phyloP scores from a whole-genome alignment of 257 asterid species.

The Rehmannia glutinosa region DNA sequence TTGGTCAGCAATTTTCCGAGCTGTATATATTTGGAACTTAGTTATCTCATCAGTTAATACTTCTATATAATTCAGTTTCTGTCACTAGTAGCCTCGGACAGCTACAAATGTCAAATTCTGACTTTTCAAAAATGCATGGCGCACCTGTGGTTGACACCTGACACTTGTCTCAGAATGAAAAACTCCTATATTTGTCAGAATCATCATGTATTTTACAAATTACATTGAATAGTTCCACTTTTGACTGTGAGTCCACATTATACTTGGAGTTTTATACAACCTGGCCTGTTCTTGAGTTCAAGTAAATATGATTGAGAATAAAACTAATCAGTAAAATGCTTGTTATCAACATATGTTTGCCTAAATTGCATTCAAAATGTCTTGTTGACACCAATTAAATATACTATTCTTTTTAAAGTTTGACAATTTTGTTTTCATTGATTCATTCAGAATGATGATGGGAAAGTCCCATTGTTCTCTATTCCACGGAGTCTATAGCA shows the following conservation, averaged over 20 bases:
- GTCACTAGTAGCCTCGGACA: not conserved
- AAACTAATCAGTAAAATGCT: not conserved
- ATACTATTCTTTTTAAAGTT: conserved; percentile 8
- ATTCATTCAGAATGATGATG: conserved; percentile 62
- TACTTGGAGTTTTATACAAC: not conserved
- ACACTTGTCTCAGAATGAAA: not conserved
- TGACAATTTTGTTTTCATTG: conserved; percentile 35
- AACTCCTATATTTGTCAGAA: not conserved
- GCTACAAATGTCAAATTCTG: not conserved
- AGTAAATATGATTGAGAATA: not conserved
- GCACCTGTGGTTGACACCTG: not conserved
- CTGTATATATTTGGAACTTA: not conserved
- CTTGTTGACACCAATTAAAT: conserved; percentile 1
- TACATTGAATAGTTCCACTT: not conserved
- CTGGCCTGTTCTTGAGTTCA: not conserved
- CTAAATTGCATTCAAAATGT: not conserved
- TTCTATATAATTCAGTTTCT: not conserved
- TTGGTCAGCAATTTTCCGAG: not conserved
- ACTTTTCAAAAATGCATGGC: not conserved
- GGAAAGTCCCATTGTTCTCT: conserved; percentile 72
- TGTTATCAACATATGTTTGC: not conserved
- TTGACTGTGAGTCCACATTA: not conserved
- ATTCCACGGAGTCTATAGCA: conserved; percentile 80
- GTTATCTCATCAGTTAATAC: not conserved
- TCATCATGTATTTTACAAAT: not conserved